These are phyloP conservation scores for Carex pumila DNA, from an alignment of 176 grass and related monocot genomes.

Conservation along the genomic window DNA sequence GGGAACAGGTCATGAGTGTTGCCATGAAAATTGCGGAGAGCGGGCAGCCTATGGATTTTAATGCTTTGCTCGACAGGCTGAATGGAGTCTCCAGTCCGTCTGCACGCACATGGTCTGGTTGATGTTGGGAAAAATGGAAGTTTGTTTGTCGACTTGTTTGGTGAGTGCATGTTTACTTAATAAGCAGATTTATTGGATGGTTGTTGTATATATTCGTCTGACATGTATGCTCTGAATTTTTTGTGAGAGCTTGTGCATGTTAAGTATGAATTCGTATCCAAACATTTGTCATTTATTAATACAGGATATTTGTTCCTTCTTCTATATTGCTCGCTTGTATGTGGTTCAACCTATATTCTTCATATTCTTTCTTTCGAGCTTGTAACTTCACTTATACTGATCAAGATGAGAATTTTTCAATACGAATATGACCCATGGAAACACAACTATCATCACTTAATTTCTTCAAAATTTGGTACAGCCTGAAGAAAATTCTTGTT, in stretches of 20 bases:
- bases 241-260: constrained; percentile 20
- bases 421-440: neutral
- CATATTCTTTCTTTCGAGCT: neutral
- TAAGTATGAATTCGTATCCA: neutral
- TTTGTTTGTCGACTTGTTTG: neutral
- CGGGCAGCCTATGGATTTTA: constrained; percentile 68
- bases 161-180: constrained; percentile 2
- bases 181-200: constrained; percentile 10
- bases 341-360: neutral
- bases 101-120: constrained; percentile 47
- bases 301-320: constrained; percentile 2
- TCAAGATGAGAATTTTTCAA: neutral
- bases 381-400: neutral
- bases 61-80: constrained; percentile 52
- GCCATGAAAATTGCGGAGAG: constrained; percentile 32
- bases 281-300: neutral
- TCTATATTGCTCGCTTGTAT: neutral
- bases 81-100: constrained; percentile 40
- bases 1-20: constrained; percentile 45
- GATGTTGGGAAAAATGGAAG: neutral
- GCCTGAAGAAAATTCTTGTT: too few relatives aligned
- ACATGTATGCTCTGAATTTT: constrained; percentile 21
- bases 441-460: too few relatives aligned
- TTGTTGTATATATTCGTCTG: constrained; percentile 12
- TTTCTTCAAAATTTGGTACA: too few relatives aligned